Evolutionary conservation across 768 basidiomycete species (phyloP), one percentile per base, ranked within the genome.

Genomic region (Sarcomyxa edulis): DNA sequence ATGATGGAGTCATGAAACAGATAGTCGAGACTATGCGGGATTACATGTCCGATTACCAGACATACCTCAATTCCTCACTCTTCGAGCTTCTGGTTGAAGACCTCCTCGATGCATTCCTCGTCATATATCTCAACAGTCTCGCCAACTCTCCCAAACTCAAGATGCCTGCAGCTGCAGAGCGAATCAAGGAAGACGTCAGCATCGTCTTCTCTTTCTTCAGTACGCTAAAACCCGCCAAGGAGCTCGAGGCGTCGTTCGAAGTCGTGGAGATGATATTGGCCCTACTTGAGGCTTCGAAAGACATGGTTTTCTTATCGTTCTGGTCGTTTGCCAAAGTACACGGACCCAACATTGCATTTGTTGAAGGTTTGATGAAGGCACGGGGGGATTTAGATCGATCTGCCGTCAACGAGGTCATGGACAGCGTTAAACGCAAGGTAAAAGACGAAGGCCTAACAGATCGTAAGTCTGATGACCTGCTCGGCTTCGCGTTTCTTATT

Each of bases 11-110:
- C 52, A 78, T 95, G 64, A 68, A 71, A 4, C 92, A 95, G 60
- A 84, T 98, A 37, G 73, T 96, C 44, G 89, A 93, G 64, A 99
- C 96, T 28, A 88, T 98, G 72, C 76, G 84, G 37, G 96, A 99
- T 53, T 98, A 98, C 62, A 92, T 93, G 81, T 59, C 72, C n/a
- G 96, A 98, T 61, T 95, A 90, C 58, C 88, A 94, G 54, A 72
- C 77, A 31, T 96, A 84, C 53, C 81, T 99, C 43, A 96, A 97
- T 55, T 72, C 88, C 10, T 82, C 88, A 5, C 72, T 99, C 31
- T 81, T 97, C 47, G 94, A 97, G 45, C 74, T 98, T 16, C 71
- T 98, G 23, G 69, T 96, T 11, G 94, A 96, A 55, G 93, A 98
- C 53, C 77, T 98, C 23, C 69, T 97, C 38, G 92, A 97, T 54